Evolutionary conservation across 176 grass and related monocot species (phyloP), one percentile per base, ranked within the genome.

Genomic region (Ananas comosus): DNA sequence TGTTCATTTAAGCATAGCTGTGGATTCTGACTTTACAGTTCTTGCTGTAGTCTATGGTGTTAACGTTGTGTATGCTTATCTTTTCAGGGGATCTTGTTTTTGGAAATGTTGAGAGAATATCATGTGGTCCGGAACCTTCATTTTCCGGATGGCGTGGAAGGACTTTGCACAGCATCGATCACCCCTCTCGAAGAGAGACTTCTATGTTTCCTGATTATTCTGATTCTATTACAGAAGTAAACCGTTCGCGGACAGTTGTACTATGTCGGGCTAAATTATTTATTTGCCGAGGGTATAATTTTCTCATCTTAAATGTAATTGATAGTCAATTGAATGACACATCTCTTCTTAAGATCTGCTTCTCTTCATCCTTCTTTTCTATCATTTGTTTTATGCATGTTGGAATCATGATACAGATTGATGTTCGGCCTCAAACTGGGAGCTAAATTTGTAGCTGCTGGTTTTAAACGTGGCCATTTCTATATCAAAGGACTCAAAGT

Each of bases 71-170:
- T 79, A 16, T 29, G 14, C 80, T 80, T 57, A 1, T 64, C 49
- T 67, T 84, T 23, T 7, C 69, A 91, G 81, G 84, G 52, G 67
- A 82, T 50, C 9, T 61, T 80, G 50, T 80, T n/a, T 72, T 84
- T 42, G 21, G 58, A 22, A 74, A 51, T 52, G 66, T 82, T 42
- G 79, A 82, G 67, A 85, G 79, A 77, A 63, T 84, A 64, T 68
- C 84, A 63, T 69, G 53, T 74, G 52, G 13, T 68, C 67, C 10
- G 50, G 64, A 80, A 53, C 4, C 68, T 59, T 63, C 72, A 50
- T 71, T 82, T 17, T 80, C 51, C 42, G 65, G 19, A 76, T 80
- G 22, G 2, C 0, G 61, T 65, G 73, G 72, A 76, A 72, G 69
- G 77, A 68, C 50, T 48, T 64, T 77, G 12, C 57, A 64, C 74